Evolutionary conservation across 2,329 filamentous ascomycete species (phyloP).

Genomic region (Aspergillus puulaauensis): DNA sequence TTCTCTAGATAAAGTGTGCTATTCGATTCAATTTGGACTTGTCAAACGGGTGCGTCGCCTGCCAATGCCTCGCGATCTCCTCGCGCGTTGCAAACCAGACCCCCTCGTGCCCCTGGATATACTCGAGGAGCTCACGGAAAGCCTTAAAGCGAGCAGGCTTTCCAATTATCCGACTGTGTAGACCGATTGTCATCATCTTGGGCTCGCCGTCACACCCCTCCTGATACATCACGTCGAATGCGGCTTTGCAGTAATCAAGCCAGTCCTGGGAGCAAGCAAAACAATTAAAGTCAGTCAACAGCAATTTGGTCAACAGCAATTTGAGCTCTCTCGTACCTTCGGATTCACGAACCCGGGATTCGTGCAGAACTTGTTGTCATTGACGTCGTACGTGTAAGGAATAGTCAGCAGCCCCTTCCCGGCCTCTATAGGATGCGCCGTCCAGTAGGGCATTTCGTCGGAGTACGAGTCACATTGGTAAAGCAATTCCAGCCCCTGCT

Average conservation of each 20-base stretch:
- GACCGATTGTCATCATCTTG: conserved; percentile 8
- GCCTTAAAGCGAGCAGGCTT: conserved; percentile 2
- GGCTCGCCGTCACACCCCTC: conserved; percentile 1
- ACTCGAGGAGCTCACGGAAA: not conserved
- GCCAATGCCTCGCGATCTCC: conserved; percentile 7
- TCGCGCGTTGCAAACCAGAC: conserved; percentile 5
- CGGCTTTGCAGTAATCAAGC: not conserved
- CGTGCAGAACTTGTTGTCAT: conserved; percentile 5
- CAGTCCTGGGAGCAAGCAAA: no score
- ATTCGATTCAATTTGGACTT: no score
- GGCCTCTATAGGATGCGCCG: not conserved
- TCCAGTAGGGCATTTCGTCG: conserved; percentile 9
- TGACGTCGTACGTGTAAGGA: conserved; percentile 3
- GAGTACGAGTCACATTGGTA: conserved; percentile 5
- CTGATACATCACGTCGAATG: conserved; percentile 7
- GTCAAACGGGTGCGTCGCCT: no score
- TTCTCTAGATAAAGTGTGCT: no score
- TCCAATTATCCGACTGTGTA: conserved; percentile 8
- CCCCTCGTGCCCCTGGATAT: conserved; percentile 2
- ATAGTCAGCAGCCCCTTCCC: conserved; percentile 3
- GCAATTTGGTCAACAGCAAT: no score
- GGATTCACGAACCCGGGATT: conserved; percentile 4
- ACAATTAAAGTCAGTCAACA: no score
- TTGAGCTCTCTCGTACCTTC: not conserved
- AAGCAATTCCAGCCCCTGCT: conserved; percentile 1